Evolutionary conservation across 2,329 filamentous ascomycete species (phyloP).

Genomic region (Akanthomyces dipterigenus): DNA sequence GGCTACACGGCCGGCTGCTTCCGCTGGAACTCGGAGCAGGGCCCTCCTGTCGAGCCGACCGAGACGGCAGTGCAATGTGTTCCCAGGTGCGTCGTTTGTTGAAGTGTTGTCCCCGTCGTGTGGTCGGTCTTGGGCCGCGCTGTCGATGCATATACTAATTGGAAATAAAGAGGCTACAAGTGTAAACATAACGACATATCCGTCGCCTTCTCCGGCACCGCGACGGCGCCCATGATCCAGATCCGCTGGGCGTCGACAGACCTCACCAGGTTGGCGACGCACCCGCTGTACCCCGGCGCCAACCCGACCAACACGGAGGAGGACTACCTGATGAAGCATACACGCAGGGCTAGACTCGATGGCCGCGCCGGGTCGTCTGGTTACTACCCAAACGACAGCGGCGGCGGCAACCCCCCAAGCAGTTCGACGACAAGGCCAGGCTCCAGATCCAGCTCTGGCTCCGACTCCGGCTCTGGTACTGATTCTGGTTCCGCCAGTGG

Average conservation of each 20-base stretch:
- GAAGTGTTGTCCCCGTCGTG: no score
- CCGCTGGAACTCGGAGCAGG: conserved; percentile 9
- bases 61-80: conserved; percentile 13
- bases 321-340: background rate
- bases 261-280: conserved; percentile 5
- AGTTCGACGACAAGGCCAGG: background rate
- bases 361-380: background rate
- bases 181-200: conserved; percentile 7
- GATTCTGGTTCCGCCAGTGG: background rate
- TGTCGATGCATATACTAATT: background rate
- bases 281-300: conserved; percentile 9
- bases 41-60: conserved; percentile 10
- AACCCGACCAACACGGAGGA: conserved; percentile 8
- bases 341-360: background rate
- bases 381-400: background rate
- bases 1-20: conserved; percentile 11
- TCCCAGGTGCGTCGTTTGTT: conserved; percentile 1
- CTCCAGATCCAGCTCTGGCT: background rate
- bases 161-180: conserved; percentile 4
- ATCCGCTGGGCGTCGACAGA: conserved; percentile 12
- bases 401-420: background rate
- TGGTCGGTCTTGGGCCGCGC: no score
- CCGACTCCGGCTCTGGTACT: background rate
- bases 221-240: conserved; percentile 12
- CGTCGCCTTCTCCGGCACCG: conserved; percentile 1